Conservation (phyloP, 179 eudicot species). For the Drosera spatulata region DNA sequence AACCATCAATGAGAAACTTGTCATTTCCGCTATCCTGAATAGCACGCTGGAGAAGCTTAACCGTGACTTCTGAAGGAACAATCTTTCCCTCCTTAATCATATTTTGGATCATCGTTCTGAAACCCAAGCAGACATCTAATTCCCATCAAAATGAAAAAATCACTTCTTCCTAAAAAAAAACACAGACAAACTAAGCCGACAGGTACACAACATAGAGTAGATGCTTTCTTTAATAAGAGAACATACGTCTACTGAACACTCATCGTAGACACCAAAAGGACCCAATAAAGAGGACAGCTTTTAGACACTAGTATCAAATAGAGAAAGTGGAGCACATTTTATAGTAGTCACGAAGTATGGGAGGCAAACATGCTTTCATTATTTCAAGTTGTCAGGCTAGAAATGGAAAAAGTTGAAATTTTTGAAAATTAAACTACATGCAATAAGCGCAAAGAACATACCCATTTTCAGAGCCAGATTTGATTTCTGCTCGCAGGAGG, state of each 20-base stretch:
- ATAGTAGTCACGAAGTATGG: too few relatives aligned
- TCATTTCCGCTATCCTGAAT: conserved; percentile 50
- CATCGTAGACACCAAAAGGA: too few relatives aligned
- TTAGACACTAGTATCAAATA: too few relatives aligned
- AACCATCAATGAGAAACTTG: conserved; percentile 84
- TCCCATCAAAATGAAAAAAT: background rate
- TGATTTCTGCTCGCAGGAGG: conserved; percentile 55
- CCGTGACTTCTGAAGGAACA: conserved; percentile 80
- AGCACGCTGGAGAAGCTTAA: conserved; percentile 64
- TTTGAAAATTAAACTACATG: background rate
- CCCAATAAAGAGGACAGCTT: too few relatives aligned
- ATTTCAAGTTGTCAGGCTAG: background rate
- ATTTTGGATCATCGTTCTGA: conserved; percentile 57
- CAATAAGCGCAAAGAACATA: conserved; percentile 2
- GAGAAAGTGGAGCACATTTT: too few relatives aligned
- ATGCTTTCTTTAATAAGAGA: too few relatives aligned
- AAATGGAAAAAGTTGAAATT: background rate
- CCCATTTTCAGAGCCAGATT: conserved; percentile 53
- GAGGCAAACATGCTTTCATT: too few relatives aligned
- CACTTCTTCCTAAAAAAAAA: background rate
- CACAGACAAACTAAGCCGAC: background rate
- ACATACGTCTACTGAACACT: too few relatives aligned
- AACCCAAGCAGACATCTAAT: conserved; percentile 2
- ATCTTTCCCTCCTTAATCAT: conserved; percentile 75
- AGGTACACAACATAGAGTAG: too few relatives aligned